Evolutionary conservation across 352 stramenopile genomes (phyloP), one percentile per base, ranked within the genome.

Genomic region (Globisporangium middletonii): DNA sequence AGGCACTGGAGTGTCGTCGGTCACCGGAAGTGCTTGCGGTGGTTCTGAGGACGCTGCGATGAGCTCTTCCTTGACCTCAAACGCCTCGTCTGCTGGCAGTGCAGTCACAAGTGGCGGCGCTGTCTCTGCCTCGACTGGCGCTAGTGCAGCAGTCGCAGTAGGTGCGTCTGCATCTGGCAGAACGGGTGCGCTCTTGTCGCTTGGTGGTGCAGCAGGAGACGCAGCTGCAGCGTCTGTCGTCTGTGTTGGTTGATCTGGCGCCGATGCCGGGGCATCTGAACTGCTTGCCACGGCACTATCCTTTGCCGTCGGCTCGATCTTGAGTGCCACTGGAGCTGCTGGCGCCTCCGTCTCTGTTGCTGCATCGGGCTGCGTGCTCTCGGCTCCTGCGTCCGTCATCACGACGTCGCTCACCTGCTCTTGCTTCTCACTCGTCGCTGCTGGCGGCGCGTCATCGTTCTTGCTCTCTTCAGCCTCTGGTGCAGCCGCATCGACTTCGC

Each of bases 11-110:
- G 35, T 18, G 13, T 19, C 35, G n/a, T 44, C 35, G 1, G 41
- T 63, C 27, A 19, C 13, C n/a, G 41, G 41, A 38, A 38, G 33
- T 15, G 13, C 18, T 19, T 19, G 2, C 4, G 15, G 0, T 46
- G 41, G 41, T 13, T 55, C 50, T 8, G 37, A 58, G 3, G 37
- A 49, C 37, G 44, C 35, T 4, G 53, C 47, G 19, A 67, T 58
- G 26, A 62, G 55, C 33, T 69, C 57, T 43, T 72, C 57, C 48
- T 68, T 68, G 16, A 68, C 49, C 9, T 65, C 55, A 41, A 71
- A 55, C 13, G 56, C 30, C 43, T 60, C 45, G 6, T 38, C 28
- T 5, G n/a, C 19, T 5, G 41, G 12, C 19, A 27, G 5, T 42
- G 42, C 60, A 28, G 7, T 59, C 23, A 43, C 44, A 53, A 13